Base-by-base conservation (phyloP, 306 rosid genomes). In the Cotoneaster glaucophyllus region DNA sequence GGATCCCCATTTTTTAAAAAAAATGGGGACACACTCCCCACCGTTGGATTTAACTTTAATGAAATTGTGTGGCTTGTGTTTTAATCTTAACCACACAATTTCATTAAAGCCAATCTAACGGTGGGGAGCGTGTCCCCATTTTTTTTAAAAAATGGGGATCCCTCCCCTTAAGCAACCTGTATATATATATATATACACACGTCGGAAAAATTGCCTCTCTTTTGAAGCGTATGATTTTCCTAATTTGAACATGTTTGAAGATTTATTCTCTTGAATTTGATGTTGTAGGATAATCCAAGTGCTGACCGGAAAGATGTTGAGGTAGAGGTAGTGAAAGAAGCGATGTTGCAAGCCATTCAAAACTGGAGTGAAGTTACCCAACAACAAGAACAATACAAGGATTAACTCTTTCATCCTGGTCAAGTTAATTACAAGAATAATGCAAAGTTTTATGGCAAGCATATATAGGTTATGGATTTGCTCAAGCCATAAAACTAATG, bases 311-410 rank as follows among this genome's bases (percentile, higher is more conserved):
- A 84, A 82, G 86, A 84, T 80, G 83, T 75, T 24, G 69, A 81
- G 37, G 43, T 70, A 58, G 69, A 81, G 37, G 43, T 70, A 58
- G 70, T 87, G 43, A 79, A 84, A 81, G 64, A 79, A 82, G 87
- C 82, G 39, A 79, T 90, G 82, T 75, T 82, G 78, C 73, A 74
- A 82, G 95, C 95, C 57, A 84, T 90, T 81, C 88, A 75, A 77
- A 86, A 65, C 74, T 90, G 95, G 95, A 79, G 77, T 39, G 76
- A 81, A 75, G 79, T 66, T 43, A 67, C 79, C 67, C 63, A 75
- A 43, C 77, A 53, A 71, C 61, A 75, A 53, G 75, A 14, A 25
- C 15, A 26, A 73, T 52, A 70, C 79, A 54, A 32, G 69, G 26
- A 37, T n/a, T n/a, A 52, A 58, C 31, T 24, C 28, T 58, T 13